These are phyloP conservation scores for Boletus rufocinnamomeus DNA, from an alignment of 768 basidiomycete species.

Conservation along the genomic window DNA sequence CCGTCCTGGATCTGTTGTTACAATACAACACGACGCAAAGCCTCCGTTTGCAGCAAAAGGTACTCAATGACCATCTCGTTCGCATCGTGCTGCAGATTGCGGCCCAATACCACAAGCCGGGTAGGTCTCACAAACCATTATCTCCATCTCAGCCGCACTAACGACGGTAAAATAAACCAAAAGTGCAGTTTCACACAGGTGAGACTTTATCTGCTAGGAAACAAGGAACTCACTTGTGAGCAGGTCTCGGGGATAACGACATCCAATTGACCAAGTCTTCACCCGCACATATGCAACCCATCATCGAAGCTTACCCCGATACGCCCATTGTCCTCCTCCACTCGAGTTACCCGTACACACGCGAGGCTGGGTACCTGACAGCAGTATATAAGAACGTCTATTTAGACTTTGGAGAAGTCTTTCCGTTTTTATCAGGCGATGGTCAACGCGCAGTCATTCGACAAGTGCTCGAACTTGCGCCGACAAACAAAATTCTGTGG, in stretches of 20 bases:
- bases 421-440: constrained; percentile 61
- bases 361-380: constrained; percentile 77
- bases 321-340: constrained; percentile 71
- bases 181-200: constrained; percentile 84
- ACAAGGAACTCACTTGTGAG: neutral
- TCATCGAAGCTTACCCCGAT: constrained; percentile 63
- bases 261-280: constrained; percentile 58
- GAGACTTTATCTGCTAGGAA: neutral
- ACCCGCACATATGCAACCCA: constrained; percentile 65
- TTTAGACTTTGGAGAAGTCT: constrained; percentile 80
- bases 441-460: constrained; percentile 63
- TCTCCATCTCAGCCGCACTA: neutral
- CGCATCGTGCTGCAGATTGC: constrained; percentile 55
- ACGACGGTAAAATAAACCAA: neutral
- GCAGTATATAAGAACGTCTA: constrained; percentile 74
- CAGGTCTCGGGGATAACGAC: constrained; percentile 71
- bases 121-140: constrained; percentile 35
- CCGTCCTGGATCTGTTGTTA: constrained; percentile 35
- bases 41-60: constrained; percentile 60
- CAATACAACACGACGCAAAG: constrained; percentile 39
- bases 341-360: constrained; percentile 74
- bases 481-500: constrained; percentile 81
- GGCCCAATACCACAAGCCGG: constrained; percentile 55
- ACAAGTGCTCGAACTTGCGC: constrained; percentile 68
- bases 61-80: constrained; percentile 68